These are phyloP conservation scores for Blastobotrys peoriensis DNA, from an alignment of 805 yeast species.

Conservation along the genomic window DNA sequence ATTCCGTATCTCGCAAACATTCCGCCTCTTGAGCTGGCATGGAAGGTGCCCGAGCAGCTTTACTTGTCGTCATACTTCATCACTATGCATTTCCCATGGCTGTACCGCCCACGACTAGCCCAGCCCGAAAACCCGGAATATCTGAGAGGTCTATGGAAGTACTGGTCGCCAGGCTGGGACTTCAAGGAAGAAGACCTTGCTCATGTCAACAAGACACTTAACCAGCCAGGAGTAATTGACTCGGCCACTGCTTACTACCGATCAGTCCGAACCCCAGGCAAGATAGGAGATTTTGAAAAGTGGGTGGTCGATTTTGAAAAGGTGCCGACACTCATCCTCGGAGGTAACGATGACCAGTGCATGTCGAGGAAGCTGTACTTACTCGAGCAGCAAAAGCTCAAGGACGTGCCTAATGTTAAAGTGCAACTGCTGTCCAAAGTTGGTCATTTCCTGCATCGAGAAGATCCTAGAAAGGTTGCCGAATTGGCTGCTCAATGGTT, in stretches of 20 bases:
- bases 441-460: slow-evolving; percentile 27
- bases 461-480: slow-evolving; percentile 20
- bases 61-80: slow-evolving; percentile 24
- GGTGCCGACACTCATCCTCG: slow-evolving; percentile 17
- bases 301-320: slow-evolving; percentile 17
- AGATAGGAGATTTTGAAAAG: background rate
- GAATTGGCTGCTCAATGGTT: slow-evolving; percentile 11
- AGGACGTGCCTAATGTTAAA: slow-evolving; percentile 8
- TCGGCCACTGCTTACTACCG: slow-evolving; percentile 26
- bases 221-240: slow-evolving; percentile 21
- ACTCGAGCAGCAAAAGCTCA: slow-evolving; percentile 7
- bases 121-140: slow-evolving; percentile 14
- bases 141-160: slow-evolving; percentile 19
- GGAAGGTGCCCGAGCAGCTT: slow-evolving; percentile 19
- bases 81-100: slow-evolving; percentile 22
- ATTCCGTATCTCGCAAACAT: slow-evolving; percentile 21
- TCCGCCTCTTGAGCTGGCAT: slow-evolving; percentile 5
- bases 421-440: slow-evolving; percentile 17
- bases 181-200: slow-evolving; percentile 15
- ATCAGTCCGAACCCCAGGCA: background rate
- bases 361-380: slow-evolving; percentile 17
- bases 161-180: slow-evolving; percentile 24
- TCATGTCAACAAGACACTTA: slow-evolving; percentile 16
- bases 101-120: slow-evolving; percentile 16
- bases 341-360: slow-evolving; percentile 23